Base-by-base conservation (phyloP, 2,329 filamentous ascomycete species). In the Anisogramma anomala region DNA sequence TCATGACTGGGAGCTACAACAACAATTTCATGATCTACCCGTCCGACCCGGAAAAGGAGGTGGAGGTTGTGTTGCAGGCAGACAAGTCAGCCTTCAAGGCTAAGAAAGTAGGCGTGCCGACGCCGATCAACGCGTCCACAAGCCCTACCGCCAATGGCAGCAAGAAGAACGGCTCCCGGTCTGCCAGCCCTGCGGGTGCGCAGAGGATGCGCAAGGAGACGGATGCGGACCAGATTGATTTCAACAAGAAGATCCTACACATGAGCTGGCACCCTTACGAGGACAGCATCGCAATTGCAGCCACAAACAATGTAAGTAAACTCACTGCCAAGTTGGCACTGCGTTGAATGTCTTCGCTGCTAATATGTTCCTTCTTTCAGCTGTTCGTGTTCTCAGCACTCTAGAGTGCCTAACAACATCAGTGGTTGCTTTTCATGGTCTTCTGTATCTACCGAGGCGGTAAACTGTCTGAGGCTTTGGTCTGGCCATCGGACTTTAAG, bases 11-110 rank as follows among this genome's bases (percentile, higher is more conserved):
- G 53, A 95, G 87, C 59, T 98, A 98, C 71, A 98, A 98, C 74
- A 98, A 98, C 69, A 98, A 98, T 68, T 96, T 98, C 71, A 98
- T 98, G 91, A 98, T 98, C 58, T 98, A 96, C 62, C 91, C 91
- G 4, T 91, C 88, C 19, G 89, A 96, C 55, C 84, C 88, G 6
- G 85, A 89, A 51, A 93, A 93, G 66, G 91, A 98, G 59, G 89
- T 89, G 3, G 91, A 98, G 63, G 88, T 98, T 35, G 91, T 98
- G 34, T 69, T 98, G 43, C 91, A 98, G 63, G 91, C 91, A 28
- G 91, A 98, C 62, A 98, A 98, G 69, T 94, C 87, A 42, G 91
- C 91, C 9, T 98, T 98, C 77, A 98, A 98, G 68, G 91, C 91
- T 26, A 98, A 98, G 79, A 98, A 96, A 71, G 89, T 98, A 50